A percentile compares a stretch with the other conserved stretches of the same genome.
phyloP scores from a whole-genome alignment of 2,329 filamentous ascomycete species.

The Cyphellophora attinorum region DNA sequence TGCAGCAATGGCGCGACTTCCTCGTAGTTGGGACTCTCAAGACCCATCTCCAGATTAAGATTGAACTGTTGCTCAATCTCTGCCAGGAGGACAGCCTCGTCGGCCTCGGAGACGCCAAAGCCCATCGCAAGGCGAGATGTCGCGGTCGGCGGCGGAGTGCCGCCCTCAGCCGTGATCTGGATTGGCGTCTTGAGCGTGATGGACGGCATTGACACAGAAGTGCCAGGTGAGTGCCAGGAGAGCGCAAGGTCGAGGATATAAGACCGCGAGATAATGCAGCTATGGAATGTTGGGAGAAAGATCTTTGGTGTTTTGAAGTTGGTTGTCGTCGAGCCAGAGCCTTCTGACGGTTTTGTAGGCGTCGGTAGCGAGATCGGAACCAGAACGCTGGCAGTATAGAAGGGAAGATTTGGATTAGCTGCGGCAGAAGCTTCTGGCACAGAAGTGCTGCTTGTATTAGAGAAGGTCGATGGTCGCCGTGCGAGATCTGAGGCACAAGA shows the following conservation, averaged over 20 bases:
- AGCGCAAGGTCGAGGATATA: slow-evolving; percentile 54
- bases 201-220: slow-evolving; percentile 29
- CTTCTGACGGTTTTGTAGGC: neutral
- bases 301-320: slow-evolving; percentile 19
- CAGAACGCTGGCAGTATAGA: slow-evolving; percentile 54
- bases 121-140: neutral
- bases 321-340: no score
- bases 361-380: slow-evolving; percentile 53
- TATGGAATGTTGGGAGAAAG: slow-evolving; percentile 61
- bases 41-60: slow-evolving; percentile 6
- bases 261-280: slow-evolving; percentile 54
- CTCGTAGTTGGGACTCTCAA: slow-evolving; percentile 13
- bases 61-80: slow-evolving; percentile 16
- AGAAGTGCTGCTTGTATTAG: slow-evolving; percentile 16
- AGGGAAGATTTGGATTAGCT: slow-evolving; percentile 33
- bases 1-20: slow-evolving; percentile 3
- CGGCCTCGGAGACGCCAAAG: slow-evolving; percentile 1
- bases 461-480: slow-evolving; percentile 17
- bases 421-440: slow-evolving; percentile 20
- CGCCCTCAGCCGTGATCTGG: slow-evolving; percentile 26
- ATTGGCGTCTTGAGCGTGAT: slow-evolving; percentile 33
- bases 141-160: slow-evolving; percentile 5
- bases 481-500: slow-evolving; percentile 11
- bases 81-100: slow-evolving; percentile 11
- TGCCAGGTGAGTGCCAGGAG: slow-evolving; percentile 39